A percentile compares a stretch with the other conserved stretches of the same genome.
These are phyloP conservation scores for Aspergillaceae sp. DNA, from an alignment of 2,329 filamentous ascomycete genomes.

Conservation along the genomic window DNA sequence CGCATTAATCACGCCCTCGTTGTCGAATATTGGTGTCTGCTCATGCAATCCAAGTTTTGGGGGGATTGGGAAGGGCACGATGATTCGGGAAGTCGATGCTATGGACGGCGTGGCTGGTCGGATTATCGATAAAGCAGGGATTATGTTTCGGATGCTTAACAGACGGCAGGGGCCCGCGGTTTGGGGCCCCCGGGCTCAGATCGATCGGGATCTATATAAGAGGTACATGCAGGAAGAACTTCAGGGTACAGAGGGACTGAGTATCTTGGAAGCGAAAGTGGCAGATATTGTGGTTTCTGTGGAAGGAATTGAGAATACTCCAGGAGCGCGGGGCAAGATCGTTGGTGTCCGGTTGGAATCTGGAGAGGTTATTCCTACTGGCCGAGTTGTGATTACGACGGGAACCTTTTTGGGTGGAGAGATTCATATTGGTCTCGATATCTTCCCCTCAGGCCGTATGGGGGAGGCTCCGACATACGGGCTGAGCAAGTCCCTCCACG, in stretches of 20 bases:
- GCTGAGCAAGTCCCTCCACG: conserved; percentile 77
- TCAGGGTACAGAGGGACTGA: conserved; percentile 64
- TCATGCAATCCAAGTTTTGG: conserved; percentile 97
- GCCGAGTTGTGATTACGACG: conserved; percentile 84
- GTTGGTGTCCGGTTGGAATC: conserved; percentile 79
- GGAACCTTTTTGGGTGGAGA: conserved; percentile 93
- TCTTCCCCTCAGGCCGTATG: conserved; percentile 80
- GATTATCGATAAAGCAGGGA: conserved; percentile 84
- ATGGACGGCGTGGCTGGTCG: conserved; percentile 81
- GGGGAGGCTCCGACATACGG: conserved; percentile 90
- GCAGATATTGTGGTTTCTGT: conserved; percentile 77
- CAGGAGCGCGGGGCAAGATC: conserved; percentile 59
- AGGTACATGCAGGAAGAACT: conserved; percentile 86
- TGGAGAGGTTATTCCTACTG: conserved; percentile 71
- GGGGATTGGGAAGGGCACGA: conserved; percentile 96
- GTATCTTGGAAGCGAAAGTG: conserved; percentile 75
- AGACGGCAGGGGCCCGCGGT: conserved; percentile 85
- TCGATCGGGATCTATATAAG: conserved; percentile 83
- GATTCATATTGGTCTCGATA: conserved; percentile 86
- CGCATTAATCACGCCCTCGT: conserved; percentile 77
- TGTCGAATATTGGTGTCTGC: conserved; percentile 85
- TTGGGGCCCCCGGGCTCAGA: conserved; percentile 94
- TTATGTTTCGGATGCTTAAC: conserved; percentile 91
- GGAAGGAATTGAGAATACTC: conserved; percentile 39
- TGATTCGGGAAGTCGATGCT: conserved; percentile 90